Base-by-base conservation (phyloP, 768 basidiomycete genomes). In the Steccherinum ochraceum region DNA sequence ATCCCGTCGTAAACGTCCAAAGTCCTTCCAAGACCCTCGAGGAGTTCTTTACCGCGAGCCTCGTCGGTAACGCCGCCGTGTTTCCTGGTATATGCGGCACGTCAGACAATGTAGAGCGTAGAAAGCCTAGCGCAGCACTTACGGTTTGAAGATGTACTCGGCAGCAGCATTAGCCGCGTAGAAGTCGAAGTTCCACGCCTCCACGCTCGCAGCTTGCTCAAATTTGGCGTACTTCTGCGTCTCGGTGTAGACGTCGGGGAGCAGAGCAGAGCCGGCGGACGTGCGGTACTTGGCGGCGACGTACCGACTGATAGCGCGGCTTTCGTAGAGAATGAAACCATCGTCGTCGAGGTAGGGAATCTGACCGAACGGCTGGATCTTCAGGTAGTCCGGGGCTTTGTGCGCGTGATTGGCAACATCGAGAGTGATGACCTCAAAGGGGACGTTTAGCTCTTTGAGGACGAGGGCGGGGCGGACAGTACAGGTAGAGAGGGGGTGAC, bases 291-390 rank as follows among this genome's bases (percentile, higher is more conserved):
- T 84, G 40, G 64, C 63, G 26, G 70, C 75, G 56, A 86, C 59
- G 60, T 86, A 87, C 5, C 78, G 74, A 25, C 60, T 61, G 53
- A 86, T 84, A 0, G 83, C 82, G 12, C 81, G 78, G 26, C 74
- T 74, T 58, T 84, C 83, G 60, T 74, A 84, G 19, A 89, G 55
- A 48, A 76, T 67, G 63, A 84, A 78, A 46, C 80, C 58, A 12
- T 52, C 76, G 47, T 81, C 58, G 12, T 51, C 76, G 46, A 84
- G 69, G 59, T 73, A 77, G 2, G 83, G 82, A 23, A 83, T 69
- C 56, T 80, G 77, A 12, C 80, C 80, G 56, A 84, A 85, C 0
- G 87, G 86, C 55, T 89, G 83, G 45, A 70, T 65, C 26, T 65
- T 57, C 11, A 73, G 19, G 66, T 66, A 76, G 5, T 56, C 73